Base-by-base conservation (phyloP, 306 rosid genomes). In the Rosa lucieae region DNA sequence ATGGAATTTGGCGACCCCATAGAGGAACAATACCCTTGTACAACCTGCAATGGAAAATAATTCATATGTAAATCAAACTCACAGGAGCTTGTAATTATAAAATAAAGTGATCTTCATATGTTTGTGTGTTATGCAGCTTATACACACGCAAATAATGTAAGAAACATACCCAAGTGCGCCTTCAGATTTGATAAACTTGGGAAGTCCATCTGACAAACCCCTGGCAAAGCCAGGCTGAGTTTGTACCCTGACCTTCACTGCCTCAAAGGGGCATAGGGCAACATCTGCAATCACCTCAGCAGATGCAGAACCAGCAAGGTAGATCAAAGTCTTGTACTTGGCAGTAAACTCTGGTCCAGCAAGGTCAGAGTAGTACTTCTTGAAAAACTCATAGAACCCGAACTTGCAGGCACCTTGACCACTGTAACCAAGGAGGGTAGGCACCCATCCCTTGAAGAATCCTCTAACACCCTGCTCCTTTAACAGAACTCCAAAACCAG, bases 1-100 rank as follows among this genome's bases (percentile, higher is more conserved):
- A 96, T 83, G 99, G 99, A 72, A 96, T 96, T 76, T 95, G 99
- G 26, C 99, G 97, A 82, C 99, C 99, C 99, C 99, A 96, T 35
- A 96, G 90, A 79, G 99, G 99, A 84, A 96, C 92, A 39, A 96
- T 23, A 39, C 99, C 99, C 95, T 96, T 96, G 85, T 96, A 96
- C 85, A 96, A 76, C 88, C 99, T 96, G 93, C 86, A 84, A 84
- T 43, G 63, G 58, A 11, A 77, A 40, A 59, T 75, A 42, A 46
- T 73, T 82, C 48, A 90, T 49, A 73, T 15, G 42, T 49, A 9
- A 72, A 79, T 81, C 63, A 14, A 59, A 58, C 46, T 13, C 8
- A 78, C 15, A 63, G 32, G 4, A n/a, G 49, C 74, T 66, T 29
- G n/a, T 12, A 62, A 35, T 32, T 44, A 43, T 20, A 14, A 35